Base-by-base conservation (phyloP, 441 rosid species). In the Populus hybrid region DNA sequence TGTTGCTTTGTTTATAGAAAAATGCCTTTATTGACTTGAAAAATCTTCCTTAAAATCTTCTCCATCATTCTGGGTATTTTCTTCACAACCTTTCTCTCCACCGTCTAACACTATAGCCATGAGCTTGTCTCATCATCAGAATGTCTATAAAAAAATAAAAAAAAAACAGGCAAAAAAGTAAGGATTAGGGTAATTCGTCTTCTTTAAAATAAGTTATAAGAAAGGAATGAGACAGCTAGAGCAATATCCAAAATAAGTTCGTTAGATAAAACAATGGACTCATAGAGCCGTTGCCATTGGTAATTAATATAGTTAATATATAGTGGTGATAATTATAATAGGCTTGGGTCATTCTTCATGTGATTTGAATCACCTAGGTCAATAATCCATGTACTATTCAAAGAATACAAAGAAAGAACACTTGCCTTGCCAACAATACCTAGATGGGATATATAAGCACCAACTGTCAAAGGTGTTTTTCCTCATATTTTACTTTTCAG, bases 301-400 rank as follows among this genome's bases (percentile, higher is more conserved):
- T 5, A 5, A 11, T 65, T n/a, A n/a, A n/a, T n/a, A 21, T n/a
- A 35, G 3, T 42, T 28, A 8, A 24, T 10, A 10, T 5, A 29
- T 24, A 7, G 38, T 6, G 24, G 7, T 9, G 64, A 20, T 23
- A 18, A 24, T 24, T 11, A 2, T 9, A 23, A n/a, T 4, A 21
- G 35, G 10, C 26, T 23, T 28, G 35, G 64, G 12, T 77, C 71
- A 10, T 10, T 70, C 0, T 0, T 77, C 80, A 77, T 77, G 20
- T 74, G 77, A 64, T 74, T 20, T 0, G 33, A 63, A 31, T 59
- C 73, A 21, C 40, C 56, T n/a, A 21, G 20, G 35, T 72, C 53
- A 78, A 78, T 67, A 66, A 78, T 53, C 59, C 76, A 73, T 12
- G 68, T 24, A 23, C 7, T 50, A 75, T 56, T 65, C 64, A 18